A percentile compares a stretch with the other conserved stretches of the same genome.
Evolutionary conservation across 2,329 filamentous ascomycete species (phyloP).

Genomic region (Ceratocystis cubensis): DNA sequence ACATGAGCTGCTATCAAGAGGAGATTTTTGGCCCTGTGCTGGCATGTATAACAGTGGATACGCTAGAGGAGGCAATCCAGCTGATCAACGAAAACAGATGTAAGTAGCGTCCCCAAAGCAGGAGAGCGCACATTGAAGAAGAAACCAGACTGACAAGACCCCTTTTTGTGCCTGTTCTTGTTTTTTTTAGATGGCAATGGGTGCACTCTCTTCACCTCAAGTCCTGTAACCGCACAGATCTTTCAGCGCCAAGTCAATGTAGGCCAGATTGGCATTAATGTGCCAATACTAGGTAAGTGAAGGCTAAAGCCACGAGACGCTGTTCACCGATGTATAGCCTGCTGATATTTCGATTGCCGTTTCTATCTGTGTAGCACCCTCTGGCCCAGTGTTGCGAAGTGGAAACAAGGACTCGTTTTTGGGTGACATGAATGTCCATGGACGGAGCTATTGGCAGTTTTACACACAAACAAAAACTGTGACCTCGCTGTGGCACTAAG

Average conservation of each 20-base stretch:
- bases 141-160: not conserved
- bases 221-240: constrained; percentile 20
- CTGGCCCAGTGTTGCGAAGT: constrained; percentile 22
- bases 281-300: constrained; percentile 23
- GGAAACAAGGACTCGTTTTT: constrained; percentile 26
- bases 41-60: constrained; percentile 23
- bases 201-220: constrained; percentile 24
- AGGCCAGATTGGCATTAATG: constrained; percentile 25
- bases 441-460: constrained; percentile 23
- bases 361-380: constrained; percentile 20
- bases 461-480: constrained; percentile 24
- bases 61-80: constrained; percentile 25
- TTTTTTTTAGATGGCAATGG: constrained; percentile 24
- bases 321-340: not conserved
- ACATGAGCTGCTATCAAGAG: constrained; percentile 25
- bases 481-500: constrained; percentile 28
- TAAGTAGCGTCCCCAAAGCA: constrained; percentile 12
- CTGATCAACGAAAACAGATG: constrained; percentile 27
- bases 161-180: not conserved
- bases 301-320: not conserved
- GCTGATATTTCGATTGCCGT: not conserved
- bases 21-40: constrained; percentile 27
- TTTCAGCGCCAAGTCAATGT: constrained; percentile 24
- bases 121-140: not conserved
- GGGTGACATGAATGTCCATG: constrained; percentile 23